A percentile compares a stretch with the other conserved stretches of the same genome.
Evolutionary conservation across 2,329 filamentous ascomycete genomes (phyloP).

Genomic region (Fonsecaea monophora): DNA sequence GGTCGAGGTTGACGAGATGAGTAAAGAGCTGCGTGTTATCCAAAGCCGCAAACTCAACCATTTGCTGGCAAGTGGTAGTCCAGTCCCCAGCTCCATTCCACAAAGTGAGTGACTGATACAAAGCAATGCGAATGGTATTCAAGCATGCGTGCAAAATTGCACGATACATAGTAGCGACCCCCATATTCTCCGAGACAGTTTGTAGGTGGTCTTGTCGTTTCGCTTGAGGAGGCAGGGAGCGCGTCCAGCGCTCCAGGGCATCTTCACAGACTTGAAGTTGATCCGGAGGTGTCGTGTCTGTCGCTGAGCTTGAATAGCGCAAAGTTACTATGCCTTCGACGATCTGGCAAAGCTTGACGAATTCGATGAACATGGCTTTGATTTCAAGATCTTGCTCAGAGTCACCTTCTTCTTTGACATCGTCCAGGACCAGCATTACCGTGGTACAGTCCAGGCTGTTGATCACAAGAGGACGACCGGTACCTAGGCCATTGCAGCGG

Average conservation of each 20-base stretch:
- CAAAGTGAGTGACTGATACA: slow-evolving; percentile 18
- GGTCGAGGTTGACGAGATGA: slow-evolving; percentile 19
- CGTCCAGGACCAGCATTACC: slow-evolving; percentile 6
- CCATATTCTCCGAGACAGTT: neutral
- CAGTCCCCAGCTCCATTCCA: slow-evolving; percentile 15
- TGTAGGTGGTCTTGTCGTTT: slow-evolving; percentile 14
- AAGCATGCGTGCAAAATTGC: slow-evolving; percentile 14
- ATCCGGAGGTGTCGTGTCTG: slow-evolving; percentile 1
- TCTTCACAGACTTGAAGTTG: slow-evolving; percentile 20
- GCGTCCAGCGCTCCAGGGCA: slow-evolving; percentile 13
- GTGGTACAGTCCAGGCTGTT: slow-evolving; percentile 17
- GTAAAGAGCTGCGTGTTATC: slow-evolving; percentile 19
- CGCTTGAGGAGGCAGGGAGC: slow-evolving; percentile 9
- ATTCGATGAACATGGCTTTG: slow-evolving; percentile 20
- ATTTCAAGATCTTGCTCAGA: slow-evolving; percentile 13
- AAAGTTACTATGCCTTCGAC: slow-evolving; percentile 18
- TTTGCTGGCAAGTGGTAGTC: slow-evolving; percentile 14
- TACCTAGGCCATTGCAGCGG: slow-evolving; percentile 16
- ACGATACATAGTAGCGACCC: slow-evolving; percentile 9
- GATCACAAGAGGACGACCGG: slow-evolving; percentile 19
- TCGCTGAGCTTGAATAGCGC: slow-evolving; percentile 9
- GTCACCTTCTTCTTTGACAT: slow-evolving; percentile 15
- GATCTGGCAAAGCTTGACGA: slow-evolving; percentile 19
- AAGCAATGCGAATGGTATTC: slow-evolving; percentile 18
- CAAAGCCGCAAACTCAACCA: slow-evolving; percentile 15